Conservation (phyloP, 2,329 filamentous ascomycete species). For the Phoma sp. region DNA sequence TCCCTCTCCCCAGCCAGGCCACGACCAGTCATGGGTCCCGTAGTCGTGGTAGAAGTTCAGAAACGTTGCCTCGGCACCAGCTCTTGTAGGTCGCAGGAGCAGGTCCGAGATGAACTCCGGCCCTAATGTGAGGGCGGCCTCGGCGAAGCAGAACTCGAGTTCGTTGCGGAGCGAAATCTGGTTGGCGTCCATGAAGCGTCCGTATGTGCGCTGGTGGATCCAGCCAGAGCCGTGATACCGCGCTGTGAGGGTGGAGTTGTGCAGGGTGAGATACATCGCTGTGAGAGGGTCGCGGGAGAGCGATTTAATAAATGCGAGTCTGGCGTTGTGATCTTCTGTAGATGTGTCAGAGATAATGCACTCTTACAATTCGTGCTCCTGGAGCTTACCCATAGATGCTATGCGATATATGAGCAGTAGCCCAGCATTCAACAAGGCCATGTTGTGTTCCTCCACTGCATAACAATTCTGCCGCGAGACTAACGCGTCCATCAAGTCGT, state of each 20-base stretch:
- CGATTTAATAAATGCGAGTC: slow-evolving; percentile 29
- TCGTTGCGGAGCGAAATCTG: slow-evolving; percentile 38
- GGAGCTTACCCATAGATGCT: slow-evolving; percentile 23
- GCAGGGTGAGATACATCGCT: slow-evolving; percentile 37
- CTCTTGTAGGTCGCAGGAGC: slow-evolving; percentile 20
- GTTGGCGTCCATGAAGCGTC: slow-evolving; percentile 38
- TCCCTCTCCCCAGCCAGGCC: slow-evolving; percentile 23
- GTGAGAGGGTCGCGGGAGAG: slow-evolving; percentile 33
- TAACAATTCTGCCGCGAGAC: slow-evolving; percentile 36
- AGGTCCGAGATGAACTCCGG: slow-evolving; percentile 34
- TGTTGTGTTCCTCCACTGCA: slow-evolving; percentile 33
- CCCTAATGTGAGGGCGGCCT: slow-evolving; percentile 34
- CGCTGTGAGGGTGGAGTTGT: slow-evolving; percentile 37
- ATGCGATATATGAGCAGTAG: slow-evolving; percentile 37
- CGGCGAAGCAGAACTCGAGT: slow-evolving; percentile 39
- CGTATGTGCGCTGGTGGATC: slow-evolving; percentile 41
- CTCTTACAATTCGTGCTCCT: not conserved
- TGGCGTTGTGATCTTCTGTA: slow-evolving; percentile 21
- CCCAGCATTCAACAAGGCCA: slow-evolving; percentile 34
- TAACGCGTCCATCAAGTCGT: slow-evolving; percentile 41
- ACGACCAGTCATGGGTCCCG: slow-evolving; percentile 34
- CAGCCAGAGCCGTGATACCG: slow-evolving; percentile 41
- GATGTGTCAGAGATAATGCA: slow-evolving; percentile 5
- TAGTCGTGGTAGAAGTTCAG: slow-evolving; percentile 41
- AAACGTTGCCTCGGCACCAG: slow-evolving; percentile 25